phyloP scores from a whole-genome alignment of 164 flowering plant species.

The Nymphaea thermarum region DNA sequence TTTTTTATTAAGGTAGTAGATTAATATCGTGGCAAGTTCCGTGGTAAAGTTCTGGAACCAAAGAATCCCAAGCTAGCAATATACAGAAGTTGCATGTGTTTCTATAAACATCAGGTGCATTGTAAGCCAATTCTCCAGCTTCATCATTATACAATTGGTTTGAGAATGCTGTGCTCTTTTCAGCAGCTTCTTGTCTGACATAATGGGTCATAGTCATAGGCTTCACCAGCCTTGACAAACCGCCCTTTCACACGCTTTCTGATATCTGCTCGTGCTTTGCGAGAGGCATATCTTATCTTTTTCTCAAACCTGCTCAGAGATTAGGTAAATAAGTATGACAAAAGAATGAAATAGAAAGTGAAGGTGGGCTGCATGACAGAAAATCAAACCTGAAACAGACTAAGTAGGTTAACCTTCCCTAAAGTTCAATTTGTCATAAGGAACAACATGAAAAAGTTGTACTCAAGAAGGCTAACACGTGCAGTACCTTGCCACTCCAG shows the following conservation, averaged over 20 bases:
- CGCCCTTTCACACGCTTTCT: conserved; percentile 60
- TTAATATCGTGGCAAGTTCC: background rate
- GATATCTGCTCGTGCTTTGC: conserved; percentile 55
- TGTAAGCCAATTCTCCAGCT: background rate
- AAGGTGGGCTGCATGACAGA: background rate
- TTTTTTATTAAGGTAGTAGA: background rate
- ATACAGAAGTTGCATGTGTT: background rate
- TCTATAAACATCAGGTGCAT: background rate
- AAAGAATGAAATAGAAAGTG: background rate
- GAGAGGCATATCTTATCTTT: conserved; percentile 50
- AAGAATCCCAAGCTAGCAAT: background rate
- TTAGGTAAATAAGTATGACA: background rate
- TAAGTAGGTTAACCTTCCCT: background rate
- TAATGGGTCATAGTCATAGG: conserved; percentile 46
- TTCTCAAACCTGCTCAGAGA: conserved; percentile 35
- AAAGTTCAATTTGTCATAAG: background rate
- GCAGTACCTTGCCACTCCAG: background rate
- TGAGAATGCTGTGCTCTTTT: background rate
- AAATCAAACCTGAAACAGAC: background rate
- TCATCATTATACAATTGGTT: conserved; percentile 9
- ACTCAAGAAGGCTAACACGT: background rate
- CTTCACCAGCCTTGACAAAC: conserved; percentile 55
- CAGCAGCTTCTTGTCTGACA: conserved; percentile 13
- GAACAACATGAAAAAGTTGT: background rate
- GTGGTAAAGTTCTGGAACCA: background rate